Percentiles rank a stretch among this genome's conserved stretches.
These are phyloP conservation scores for Beauveria scarabaeidicola DNA, from an alignment of 2,329 filamentous ascomycete species.

Conservation along the genomic window DNA sequence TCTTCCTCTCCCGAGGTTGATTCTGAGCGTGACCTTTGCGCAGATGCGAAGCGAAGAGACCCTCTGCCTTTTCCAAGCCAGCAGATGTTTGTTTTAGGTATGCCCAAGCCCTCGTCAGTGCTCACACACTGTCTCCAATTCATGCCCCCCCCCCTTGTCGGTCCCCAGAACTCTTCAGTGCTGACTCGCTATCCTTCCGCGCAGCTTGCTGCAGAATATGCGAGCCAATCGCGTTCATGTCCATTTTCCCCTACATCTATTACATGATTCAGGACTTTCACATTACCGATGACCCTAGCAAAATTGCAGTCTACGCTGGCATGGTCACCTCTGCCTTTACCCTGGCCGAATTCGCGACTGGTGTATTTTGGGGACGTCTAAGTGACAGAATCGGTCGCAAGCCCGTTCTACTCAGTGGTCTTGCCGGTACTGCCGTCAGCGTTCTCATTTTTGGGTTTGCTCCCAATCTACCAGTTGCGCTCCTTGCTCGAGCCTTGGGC, in stretches of 20 bases:
- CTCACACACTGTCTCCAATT: background rate
- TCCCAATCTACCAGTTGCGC: constrained; percentile 68
- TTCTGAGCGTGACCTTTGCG: constrained; percentile 15
- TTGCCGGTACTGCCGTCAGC: constrained; percentile 84
- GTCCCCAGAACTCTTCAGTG: background rate
- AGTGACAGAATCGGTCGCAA: constrained; percentile 91
- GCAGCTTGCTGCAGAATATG: constrained; percentile 88
- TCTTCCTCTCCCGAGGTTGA: constrained; percentile 17
- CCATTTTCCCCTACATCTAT: constrained; percentile 97
- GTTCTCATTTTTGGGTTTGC: constrained; percentile 91
- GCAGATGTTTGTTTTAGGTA: constrained; percentile 48
- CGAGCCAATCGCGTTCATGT: constrained; percentile 99
- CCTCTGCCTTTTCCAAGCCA: constrained; percentile 29
- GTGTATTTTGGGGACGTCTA: constrained; percentile 84
- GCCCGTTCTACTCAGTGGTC: constrained; percentile 80
- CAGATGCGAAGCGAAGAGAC: constrained; percentile 16
- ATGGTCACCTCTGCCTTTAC: constrained; percentile 96
- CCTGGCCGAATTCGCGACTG: constrained; percentile 87
- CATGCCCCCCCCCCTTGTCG: background rate
- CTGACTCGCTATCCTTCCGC: constrained; percentile 13
- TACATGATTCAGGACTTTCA: constrained; percentile 93
- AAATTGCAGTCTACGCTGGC: constrained; percentile 86
- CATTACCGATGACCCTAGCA: constrained; percentile 66
- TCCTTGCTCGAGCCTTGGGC: constrained; percentile 80
- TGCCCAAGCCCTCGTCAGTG: constrained; percentile 14